These are phyloP conservation scores for Paramecium pentaurelia DNA, from an alignment of 73 alveolate genomes.

Conservation along the genomic window DNA sequence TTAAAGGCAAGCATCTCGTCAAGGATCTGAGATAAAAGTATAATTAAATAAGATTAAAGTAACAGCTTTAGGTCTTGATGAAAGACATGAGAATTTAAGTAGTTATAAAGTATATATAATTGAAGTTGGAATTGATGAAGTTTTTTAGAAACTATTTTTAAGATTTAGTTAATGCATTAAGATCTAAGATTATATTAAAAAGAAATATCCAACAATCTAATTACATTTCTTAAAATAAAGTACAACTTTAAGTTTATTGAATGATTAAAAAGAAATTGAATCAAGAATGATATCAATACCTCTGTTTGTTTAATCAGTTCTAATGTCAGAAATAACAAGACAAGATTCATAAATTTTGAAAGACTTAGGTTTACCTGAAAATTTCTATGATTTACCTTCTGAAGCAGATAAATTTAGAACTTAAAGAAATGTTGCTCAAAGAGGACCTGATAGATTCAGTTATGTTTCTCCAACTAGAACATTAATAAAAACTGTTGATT, in stretches of 20 bases:
- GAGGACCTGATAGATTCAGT: neutral
- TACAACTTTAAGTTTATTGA: neutral
- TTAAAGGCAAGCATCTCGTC: neutral
- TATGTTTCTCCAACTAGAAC: conserved; percentile 27
- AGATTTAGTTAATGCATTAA: conserved; percentile 27
- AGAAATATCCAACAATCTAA: neutral
- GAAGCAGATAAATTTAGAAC: neutral
- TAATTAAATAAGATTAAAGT: neutral
- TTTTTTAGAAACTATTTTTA: conserved; percentile 6
- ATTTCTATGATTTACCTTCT: conserved; percentile 12
- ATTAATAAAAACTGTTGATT: neutral
- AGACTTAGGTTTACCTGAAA: conserved; percentile 7
- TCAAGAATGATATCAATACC: neutral
- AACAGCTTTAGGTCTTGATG: conserved; percentile 4
- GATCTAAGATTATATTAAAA: neutral
- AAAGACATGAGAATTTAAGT: neutral
- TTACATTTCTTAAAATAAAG: neutral
- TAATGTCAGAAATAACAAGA: neutral
- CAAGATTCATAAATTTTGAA: neutral
- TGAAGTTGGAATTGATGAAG: neutral
- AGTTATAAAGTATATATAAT: conserved; percentile 8
- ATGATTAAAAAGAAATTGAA: conserved; percentile 13
- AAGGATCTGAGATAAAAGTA: neutral
- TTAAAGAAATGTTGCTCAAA: neutral
- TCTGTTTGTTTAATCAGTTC: neutral